These are phyloP conservation scores for Chrysoporthe cubensis DNA, from an alignment of 2,329 filamentous ascomycete species.

Conservation along the genomic window DNA sequence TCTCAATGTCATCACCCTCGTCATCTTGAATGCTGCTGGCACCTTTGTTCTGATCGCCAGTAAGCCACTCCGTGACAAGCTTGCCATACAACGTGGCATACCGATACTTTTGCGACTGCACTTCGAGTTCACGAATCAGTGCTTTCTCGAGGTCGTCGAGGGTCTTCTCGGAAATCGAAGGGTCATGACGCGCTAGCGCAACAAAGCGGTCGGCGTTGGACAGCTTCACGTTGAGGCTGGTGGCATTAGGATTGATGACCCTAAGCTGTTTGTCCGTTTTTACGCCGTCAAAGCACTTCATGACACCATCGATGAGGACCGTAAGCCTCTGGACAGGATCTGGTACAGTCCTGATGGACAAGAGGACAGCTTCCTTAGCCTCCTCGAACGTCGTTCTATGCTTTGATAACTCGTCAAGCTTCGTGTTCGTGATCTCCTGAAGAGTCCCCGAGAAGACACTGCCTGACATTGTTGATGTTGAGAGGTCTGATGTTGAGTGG, in stretches of 20 bases:
- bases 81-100: slow-evolving; percentile 51
- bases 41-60: slow-evolving; percentile 31
- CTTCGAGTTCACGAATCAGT: slow-evolving; percentile 44
- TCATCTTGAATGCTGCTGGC: slow-evolving; percentile 30
- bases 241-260: slow-evolving; percentile 36
- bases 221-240: slow-evolving; percentile 39
- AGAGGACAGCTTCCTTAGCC: slow-evolving; percentile 38
- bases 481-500: not conserved
- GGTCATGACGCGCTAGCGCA: slow-evolving; percentile 45
- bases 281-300: slow-evolving; percentile 39
- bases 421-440: slow-evolving; percentile 48
- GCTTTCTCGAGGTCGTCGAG: slow-evolving; percentile 41
- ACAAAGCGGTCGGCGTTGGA: slow-evolving; percentile 47
- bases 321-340: slow-evolving; percentile 38
- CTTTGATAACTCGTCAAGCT: slow-evolving; percentile 49
- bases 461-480: slow-evolving; percentile 30
- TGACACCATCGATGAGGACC: slow-evolving; percentile 42
- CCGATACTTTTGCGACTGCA: slow-evolving; percentile 47
- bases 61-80: slow-evolving; percentile 53
- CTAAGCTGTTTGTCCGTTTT: slow-evolving; percentile 57
- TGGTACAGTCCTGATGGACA: slow-evolving; percentile 34
- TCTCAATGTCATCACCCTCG: slow-evolving; percentile 25
- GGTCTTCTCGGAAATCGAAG: slow-evolving; percentile 43
- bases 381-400: slow-evolving; percentile 43
- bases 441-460: slow-evolving; percentile 48